Base-by-base conservation (phyloP, 768 basidiomycete species). In the Sistotremastrum suecicum region DNA sequence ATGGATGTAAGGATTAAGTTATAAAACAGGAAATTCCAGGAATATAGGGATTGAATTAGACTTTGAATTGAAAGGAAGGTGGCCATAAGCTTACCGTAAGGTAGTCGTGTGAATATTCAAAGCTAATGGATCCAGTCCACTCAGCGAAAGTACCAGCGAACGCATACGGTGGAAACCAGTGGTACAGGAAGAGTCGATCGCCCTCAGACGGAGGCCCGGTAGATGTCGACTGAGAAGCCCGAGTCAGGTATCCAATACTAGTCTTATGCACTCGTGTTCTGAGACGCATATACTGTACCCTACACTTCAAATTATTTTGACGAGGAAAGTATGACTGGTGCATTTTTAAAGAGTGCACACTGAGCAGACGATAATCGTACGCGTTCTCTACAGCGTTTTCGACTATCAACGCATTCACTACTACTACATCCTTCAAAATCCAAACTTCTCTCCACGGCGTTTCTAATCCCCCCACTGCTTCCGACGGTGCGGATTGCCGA, bases 131-230 rank as follows among this genome's bases (percentile, higher is more conserved):
- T 42, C 45, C 29, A 41, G 47, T 42, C 43, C 40, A 33, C 37
- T 37, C 34, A 48, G 38, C 34, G 20, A 28, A 34, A n/a, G 34
- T 28, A 4, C 32, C 11, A 12, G 20, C 20, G 20, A 1, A 20
- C 37, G 35, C 41, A 33, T 48, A 8, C 10, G 45, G 42, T 39
- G 45, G 43, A 48, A 46, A 44, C 37, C n/a, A 36, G 35, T 36
- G 76, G 56, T 53, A 83, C 81, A 79, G 5, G 92, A 94, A 66
- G 97, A 97, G 63, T 97, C 94, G 46, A 98, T 72, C 1, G 95
- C 98, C 72, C 42, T 95, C 95, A 63, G 83, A 99, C 1, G 95
- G 95, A 32, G 95, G 97, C 51, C 95, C 95, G 39, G 9, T 92
- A 88, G 66, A 87, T 92, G 38, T 95, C 95, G 58, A 98, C 98